Percentiles rank a stretch among this genome's conserved stretches.
These are phyloP conservation scores for Sporobolus alterniflorus DNA, from an alignment of 202 grass and related monocot genomes.

Conservation along the genomic window DNA sequence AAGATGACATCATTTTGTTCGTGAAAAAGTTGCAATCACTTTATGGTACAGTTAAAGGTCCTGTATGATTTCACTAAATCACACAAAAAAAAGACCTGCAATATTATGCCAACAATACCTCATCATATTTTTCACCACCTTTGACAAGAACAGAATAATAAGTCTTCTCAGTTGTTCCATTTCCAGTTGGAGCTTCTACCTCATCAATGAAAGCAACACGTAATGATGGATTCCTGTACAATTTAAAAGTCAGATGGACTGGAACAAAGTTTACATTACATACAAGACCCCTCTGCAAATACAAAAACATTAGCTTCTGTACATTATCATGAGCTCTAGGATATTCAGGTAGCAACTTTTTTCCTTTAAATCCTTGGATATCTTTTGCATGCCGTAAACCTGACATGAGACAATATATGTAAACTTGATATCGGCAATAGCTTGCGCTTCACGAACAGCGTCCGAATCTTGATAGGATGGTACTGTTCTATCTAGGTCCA, in stretches of 20 bases:
- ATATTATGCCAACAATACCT: constrained; percentile 49
- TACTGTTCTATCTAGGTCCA: constrained; percentile 29
- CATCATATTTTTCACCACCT: constrained; percentile 85
- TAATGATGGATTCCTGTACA: constrained; percentile 64
- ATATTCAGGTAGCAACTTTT: constrained; percentile 82
- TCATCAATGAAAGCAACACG: constrained; percentile 96
- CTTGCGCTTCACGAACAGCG: neutral
- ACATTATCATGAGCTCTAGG: constrained; percentile 85
- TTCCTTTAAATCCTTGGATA: constrained; percentile 55
- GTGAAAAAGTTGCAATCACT: neutral
- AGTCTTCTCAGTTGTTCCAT: constrained; percentile 63
- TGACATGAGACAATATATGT: constrained; percentile 98
- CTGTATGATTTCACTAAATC: neutral
- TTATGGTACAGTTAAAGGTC: neutral
- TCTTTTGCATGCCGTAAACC: constrained; percentile 88
- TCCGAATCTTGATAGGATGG: constrained; percentile 33
- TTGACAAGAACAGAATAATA: constrained; percentile 99
- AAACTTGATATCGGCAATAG: constrained; percentile 93
- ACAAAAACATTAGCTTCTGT: constrained; percentile 27
- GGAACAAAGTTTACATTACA: neutral
- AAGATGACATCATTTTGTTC: neutral
- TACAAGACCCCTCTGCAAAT: constrained; percentile 12
- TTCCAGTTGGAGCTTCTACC: constrained; percentile 39
- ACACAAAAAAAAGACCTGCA: constrained; percentile 30
- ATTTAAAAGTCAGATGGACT: constrained; percentile 38